Conservation (phyloP, 2,329 filamentous ascomycete species). For the Aspergillus eucalypticola region DNA sequence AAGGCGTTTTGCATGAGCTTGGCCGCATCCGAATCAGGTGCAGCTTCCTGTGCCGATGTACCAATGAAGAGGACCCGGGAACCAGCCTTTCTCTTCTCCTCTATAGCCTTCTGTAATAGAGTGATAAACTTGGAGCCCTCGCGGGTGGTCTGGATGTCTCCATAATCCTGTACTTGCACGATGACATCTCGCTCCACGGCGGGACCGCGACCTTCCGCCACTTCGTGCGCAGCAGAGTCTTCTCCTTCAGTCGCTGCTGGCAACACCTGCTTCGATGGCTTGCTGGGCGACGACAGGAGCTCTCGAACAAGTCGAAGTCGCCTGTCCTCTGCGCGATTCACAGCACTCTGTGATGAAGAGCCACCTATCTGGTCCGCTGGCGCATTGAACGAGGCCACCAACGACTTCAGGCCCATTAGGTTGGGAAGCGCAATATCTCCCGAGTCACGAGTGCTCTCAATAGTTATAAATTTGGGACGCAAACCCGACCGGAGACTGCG, state of each 20-base stretch:
- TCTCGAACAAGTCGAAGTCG: conserved; percentile 40
- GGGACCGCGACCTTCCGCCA: conserved; percentile 15
- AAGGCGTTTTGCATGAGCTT: conserved; percentile 48
- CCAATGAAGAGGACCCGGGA: conserved; percentile 75
- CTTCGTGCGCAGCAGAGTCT: conserved; percentile 8
- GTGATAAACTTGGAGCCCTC: conserved; percentile 70
- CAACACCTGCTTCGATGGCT: conserved; percentile 10
- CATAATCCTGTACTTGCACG: conserved; percentile 77
- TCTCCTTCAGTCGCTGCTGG: conserved; percentile 11
- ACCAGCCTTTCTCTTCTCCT: conserved; percentile 70
- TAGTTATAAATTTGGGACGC: conserved; percentile 35
- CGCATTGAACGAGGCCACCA: conserved; percentile 35
- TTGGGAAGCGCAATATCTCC: conserved; percentile 37
- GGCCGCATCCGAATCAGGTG: conserved; percentile 43
- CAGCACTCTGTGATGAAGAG: conserved; percentile 18
- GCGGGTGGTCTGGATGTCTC: conserved; percentile 69
- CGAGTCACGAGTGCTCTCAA: conserved; percentile 33
- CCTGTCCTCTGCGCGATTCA: conserved; percentile 30
- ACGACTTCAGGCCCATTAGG: conserved; percentile 33
- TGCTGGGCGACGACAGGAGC: conserved; percentile 31
- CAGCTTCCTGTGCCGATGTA: conserved; percentile 61
- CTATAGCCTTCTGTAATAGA: conserved; percentile 69
- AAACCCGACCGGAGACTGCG: conserved; percentile 23
- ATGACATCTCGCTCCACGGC: conserved; percentile 55
- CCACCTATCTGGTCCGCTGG: conserved; percentile 26